Percentiles rank a stretch among this genome's conserved stretches.
Conservation (phyloP, 2,329 filamentous ascomycete species). For the Phaeosphaeria sp. region DNA sequence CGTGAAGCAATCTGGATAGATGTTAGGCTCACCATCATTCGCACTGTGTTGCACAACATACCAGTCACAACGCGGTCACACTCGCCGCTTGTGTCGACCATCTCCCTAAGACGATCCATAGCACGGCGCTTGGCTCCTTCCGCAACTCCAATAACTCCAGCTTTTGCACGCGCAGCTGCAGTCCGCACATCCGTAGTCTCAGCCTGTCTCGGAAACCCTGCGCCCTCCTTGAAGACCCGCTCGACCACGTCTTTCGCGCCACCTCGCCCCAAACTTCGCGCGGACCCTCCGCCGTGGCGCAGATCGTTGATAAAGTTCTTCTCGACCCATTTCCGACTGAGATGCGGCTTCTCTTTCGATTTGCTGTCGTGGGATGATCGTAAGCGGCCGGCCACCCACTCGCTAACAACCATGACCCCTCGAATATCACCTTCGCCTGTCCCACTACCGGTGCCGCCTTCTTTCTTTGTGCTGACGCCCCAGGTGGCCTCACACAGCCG, state of each 20-base stretch:
- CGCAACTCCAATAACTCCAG: conserved; percentile 66
- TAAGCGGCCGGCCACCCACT: conserved; percentile 82
- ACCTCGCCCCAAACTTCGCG: conserved; percentile 74
- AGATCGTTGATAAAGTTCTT: conserved; percentile 72
- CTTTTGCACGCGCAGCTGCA: conserved; percentile 59
- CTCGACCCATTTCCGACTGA: conserved; percentile 81
- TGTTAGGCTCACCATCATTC: conserved; percentile 12
- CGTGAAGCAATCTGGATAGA: conserved; percentile 72
- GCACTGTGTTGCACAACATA: conserved; percentile 17
- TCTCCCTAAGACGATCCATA: conserved; percentile 74
- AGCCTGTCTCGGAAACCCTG: conserved; percentile 73
- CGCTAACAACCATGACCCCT: conserved; percentile 83
- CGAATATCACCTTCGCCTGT: conserved; percentile 77
- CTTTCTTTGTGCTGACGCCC: conserved; percentile 77
- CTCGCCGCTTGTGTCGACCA: conserved; percentile 81
- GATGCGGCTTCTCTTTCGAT: conserved; percentile 51
- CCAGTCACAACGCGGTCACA: conserved; percentile 76
- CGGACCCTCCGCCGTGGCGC: conserved; percentile 72
- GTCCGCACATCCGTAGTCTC: conserved; percentile 57
- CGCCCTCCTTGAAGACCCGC: conserved; percentile 80
- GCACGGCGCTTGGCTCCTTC: conserved; percentile 75
- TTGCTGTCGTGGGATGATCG: conserved; percentile 52
- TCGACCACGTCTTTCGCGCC: conserved; percentile 76
- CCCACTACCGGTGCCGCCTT: conserved; percentile 64
- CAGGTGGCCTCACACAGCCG: conserved; percentile 83